phyloP scores from a whole-genome alignment of 805 yeast species.

The Suhomyces emberorum region DNA sequence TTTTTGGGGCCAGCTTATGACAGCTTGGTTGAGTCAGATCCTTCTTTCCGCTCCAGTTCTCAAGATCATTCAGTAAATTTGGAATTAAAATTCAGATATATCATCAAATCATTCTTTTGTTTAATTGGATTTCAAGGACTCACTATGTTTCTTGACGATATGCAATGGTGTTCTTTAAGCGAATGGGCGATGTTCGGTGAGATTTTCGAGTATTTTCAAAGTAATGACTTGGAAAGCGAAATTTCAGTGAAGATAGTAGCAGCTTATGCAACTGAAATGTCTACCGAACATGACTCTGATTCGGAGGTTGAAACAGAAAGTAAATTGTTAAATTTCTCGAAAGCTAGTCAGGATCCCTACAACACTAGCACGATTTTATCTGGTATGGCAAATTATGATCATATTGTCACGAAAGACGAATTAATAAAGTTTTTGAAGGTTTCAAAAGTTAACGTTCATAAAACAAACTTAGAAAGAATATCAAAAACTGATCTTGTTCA shows the following conservation, averaged over 20 bases:
- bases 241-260: constrained; percentile 10
- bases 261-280: constrained; percentile 2
- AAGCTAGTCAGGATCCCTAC: background rate
- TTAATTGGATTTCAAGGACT: constrained; percentile 41
- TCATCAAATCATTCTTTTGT: constrained; percentile 42
- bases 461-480: background rate
- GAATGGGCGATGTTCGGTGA: constrained; percentile 31
- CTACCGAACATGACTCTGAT: background rate
- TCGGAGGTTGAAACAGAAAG: background rate
- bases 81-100: constrained; percentile 40
- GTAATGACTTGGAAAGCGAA: constrained; percentile 8
- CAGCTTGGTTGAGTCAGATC: constrained; percentile 7
- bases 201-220: constrained; percentile 17
- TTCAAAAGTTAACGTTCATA: background rate
- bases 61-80: constrained; percentile 22
- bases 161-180: constrained; percentile 40
- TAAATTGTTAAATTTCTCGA: background rate
- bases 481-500: background rate
- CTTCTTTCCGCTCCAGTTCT: background rate
- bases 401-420: constrained; percentile 1
- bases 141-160: constrained; percentile 45
- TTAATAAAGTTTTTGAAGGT: constrained; percentile 3
- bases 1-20: constrained; percentile 43
- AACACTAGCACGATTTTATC: background rate
- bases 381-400: constrained; percentile 1